Conservation (phyloP, 2,329 filamentous ascomycete genomes). For the Trichoderma pleuroti region DNA sequence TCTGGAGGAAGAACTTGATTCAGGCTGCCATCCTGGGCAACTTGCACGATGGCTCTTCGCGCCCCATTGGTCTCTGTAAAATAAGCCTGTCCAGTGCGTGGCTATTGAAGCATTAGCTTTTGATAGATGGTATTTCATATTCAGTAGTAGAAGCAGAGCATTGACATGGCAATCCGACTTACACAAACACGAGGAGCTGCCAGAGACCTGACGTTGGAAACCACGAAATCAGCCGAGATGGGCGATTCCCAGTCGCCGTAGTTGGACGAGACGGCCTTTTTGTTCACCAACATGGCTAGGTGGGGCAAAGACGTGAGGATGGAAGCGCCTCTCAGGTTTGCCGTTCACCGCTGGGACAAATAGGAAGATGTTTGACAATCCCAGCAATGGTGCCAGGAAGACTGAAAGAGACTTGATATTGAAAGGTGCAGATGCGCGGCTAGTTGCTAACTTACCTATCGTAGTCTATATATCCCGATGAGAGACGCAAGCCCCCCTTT, state of each 20-base stretch:
- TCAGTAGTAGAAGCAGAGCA: not conserved
- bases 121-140: not conserved
- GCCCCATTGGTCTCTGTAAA: conserved; percentile 41
- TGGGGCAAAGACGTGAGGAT: not conserved
- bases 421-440: not conserved
- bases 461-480: not conserved
- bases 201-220: conserved; percentile 33
- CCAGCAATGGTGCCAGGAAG: not conserved
- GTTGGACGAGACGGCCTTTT: conserved; percentile 26
- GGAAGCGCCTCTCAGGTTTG: not conserved
- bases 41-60: conserved; percentile 43
- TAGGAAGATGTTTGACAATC: not conserved
- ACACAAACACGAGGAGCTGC: conserved; percentile 38
- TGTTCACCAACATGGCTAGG: conserved; percentile 25
- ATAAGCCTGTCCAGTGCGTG: conserved; percentile 33
- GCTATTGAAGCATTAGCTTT: conserved; percentile 20
- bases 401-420: not conserved
- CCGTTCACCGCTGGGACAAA: not conserved
- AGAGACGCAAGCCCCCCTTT: not conserved
- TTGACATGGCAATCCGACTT: conserved; percentile 3
- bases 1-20: conserved; percentile 42
- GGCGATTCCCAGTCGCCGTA: conserved; percentile 41
- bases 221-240: conserved; percentile 37
- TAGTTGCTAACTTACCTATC: not conserved
- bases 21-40: conserved; percentile 28